Evolutionary conservation across 345 rosid species (phyloP).

Genomic region (Arabidopsis suecica): DNA sequence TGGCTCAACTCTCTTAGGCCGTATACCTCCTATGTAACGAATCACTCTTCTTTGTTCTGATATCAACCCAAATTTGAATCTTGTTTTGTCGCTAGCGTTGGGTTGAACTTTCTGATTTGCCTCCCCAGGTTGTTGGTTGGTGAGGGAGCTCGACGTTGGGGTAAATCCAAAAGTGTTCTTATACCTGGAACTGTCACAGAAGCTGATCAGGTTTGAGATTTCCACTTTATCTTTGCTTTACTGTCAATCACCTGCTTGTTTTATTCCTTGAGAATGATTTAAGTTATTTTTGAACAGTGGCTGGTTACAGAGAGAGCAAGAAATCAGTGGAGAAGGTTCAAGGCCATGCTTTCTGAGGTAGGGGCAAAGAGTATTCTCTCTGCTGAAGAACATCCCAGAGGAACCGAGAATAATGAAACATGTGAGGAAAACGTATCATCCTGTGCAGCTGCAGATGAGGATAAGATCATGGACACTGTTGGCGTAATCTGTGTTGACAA

Average conservation of each 20-base stretch:
- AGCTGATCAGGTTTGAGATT: constrained; percentile 73
- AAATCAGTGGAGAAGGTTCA: constrained; percentile 77
- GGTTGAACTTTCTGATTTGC: constrained; percentile 24
- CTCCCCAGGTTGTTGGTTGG: constrained; percentile 84
- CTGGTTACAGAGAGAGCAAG: constrained; percentile 81
- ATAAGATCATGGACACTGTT: constrained; percentile 81
- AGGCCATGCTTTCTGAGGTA: constrained; percentile 68
- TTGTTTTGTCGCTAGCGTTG: background rate
- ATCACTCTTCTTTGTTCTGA: constrained; percentile 26
- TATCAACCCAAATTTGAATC: background rate
- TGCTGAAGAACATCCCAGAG: constrained; percentile 32
- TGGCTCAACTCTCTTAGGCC: constrained; percentile 74
- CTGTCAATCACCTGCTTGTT: background rate
- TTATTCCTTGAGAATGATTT: constrained; percentile 17
- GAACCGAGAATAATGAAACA: constrained; percentile 41
- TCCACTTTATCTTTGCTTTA: background rate
- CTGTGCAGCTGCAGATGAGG: constrained; percentile 50
- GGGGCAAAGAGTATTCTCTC: constrained; percentile 40
- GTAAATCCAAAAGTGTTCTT: constrained; percentile 63
- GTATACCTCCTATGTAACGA: constrained; percentile 89
- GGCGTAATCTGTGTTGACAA: constrained; percentile 90
- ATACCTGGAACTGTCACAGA: constrained; percentile 56
- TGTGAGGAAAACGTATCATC: constrained; percentile 37
- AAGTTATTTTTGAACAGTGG: constrained; percentile 60
- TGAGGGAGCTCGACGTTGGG: constrained; percentile 91